Percentiles rank a stretch among this genome's conserved stretches.
These are phyloP conservation scores for Tuber borchii DNA, from an alignment of 495 filamentous ascomycete species.

Conservation along the genomic window DNA sequence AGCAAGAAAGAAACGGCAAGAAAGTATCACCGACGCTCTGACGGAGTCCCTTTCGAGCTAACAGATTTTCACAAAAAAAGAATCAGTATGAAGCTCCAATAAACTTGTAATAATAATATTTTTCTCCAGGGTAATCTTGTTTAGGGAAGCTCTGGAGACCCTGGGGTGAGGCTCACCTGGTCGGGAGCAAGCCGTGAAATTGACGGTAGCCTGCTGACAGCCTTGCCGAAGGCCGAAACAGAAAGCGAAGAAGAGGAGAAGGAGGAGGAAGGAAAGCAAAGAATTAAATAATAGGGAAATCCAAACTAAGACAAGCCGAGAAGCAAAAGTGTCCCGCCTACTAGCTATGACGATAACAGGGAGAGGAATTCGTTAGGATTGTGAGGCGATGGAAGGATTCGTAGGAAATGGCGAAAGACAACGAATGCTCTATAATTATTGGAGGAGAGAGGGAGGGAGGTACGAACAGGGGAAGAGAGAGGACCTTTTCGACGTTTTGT, in stretches of 20 bases:
- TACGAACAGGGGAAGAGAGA: constrained; percentile 32
- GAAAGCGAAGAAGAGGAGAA: constrained; percentile 21
- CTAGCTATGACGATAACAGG: constrained; percentile 24
- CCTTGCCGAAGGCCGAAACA: constrained; percentile 26
- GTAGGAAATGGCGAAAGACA: background rate
- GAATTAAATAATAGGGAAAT: constrained; percentile 4
- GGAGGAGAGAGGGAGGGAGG: constrained; percentile 23
- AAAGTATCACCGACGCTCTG: constrained; percentile 23
- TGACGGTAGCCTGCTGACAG: constrained; percentile 20
- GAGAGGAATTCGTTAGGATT: constrained; percentile 14
- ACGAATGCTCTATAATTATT: constrained; percentile 30
- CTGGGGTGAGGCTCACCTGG: constrained; percentile 36
- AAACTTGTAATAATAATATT: background rate
- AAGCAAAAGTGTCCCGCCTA: constrained; percentile 20
- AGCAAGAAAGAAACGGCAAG: constrained; percentile 27
- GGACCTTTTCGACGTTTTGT: constrained; percentile 29
- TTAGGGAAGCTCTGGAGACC: constrained; percentile 11
- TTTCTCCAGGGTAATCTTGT: background rate
- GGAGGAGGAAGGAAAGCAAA: constrained; percentile 15
- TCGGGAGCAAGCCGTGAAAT: constrained; percentile 11
- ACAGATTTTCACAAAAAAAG: constrained; percentile 11
- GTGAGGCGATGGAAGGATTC: constrained; percentile 10
- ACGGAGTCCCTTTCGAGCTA: constrained; percentile 23
- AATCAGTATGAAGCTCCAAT: constrained; percentile 24
- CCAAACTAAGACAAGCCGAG: constrained; percentile 18